These are phyloP conservation scores for Salix purpurea DNA, from an alignment of 345 rosid genomes.

Conservation along the genomic window DNA sequence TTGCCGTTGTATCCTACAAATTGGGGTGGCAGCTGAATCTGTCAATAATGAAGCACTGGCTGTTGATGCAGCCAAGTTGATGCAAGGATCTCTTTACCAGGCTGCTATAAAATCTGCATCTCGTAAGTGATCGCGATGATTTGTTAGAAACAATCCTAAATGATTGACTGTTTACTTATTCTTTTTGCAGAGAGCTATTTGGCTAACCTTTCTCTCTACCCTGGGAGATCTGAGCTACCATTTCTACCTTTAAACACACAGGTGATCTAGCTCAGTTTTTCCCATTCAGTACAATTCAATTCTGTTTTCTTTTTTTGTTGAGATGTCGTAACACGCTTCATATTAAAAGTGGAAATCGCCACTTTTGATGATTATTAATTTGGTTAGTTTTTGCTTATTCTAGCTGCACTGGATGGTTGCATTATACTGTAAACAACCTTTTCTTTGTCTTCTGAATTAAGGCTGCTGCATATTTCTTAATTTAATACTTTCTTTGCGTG, in stretches of 20 bases:
- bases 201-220: slow-evolving; percentile 86
- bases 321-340: not conserved
- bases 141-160: not conserved
- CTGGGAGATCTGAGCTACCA: slow-evolving; percentile 82
- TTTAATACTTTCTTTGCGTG: not conserved
- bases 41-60: slow-evolving; percentile 26
- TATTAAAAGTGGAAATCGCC: not conserved
- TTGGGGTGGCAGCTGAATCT: slow-evolving; percentile 71
- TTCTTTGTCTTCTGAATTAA: not conserved
- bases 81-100: slow-evolving; percentile 64
- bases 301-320: not conserved
- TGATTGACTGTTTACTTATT: not conserved
- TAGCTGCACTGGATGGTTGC: not conserved
- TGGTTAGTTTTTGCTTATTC: not conserved
- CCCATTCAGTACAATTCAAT: not conserved
- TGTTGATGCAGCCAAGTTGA: slow-evolving; percentile 55
- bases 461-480: not conserved
- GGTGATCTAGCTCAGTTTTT: slow-evolving; percentile 30
- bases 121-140: slow-evolving; percentile 42
- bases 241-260: slow-evolving; percentile 83
- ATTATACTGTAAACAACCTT: not conserved
- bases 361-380: not conserved
- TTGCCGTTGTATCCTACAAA: slow-evolving; percentile 54
- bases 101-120: slow-evolving; percentile 67
- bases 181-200: slow-evolving; percentile 68